A percentile compares a stretch with the other conserved stretches of the same genome.
Evolutionary conservation across 495 filamentous ascomycete genomes (phyloP).

Genomic region (Penicillium argentinense): DNA sequence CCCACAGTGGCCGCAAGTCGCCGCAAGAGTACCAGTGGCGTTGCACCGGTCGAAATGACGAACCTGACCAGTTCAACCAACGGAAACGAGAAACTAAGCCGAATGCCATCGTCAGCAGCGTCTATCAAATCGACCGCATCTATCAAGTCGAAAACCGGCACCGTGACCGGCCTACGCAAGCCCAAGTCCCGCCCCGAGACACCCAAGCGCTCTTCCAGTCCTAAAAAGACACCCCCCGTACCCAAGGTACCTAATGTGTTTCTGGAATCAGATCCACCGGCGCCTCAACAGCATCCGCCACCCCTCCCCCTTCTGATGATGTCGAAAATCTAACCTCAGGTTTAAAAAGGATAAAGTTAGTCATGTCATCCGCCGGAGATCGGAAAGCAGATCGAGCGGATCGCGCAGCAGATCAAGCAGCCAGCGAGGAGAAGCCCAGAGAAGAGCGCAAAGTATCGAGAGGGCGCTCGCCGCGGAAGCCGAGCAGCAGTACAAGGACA

Average conservation of each 20-base stretch:
- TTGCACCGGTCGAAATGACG: slow-evolving; percentile 9
- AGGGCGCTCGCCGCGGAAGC: slow-evolving; percentile 23
- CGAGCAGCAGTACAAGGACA: slow-evolving; percentile 9
- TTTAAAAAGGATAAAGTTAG: slow-evolving; percentile 75
- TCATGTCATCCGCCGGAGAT: slow-evolving; percentile 68
- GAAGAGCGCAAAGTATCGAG: slow-evolving; percentile 31
- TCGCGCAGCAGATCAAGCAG: slow-evolving; percentile 70
- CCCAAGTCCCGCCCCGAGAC: slow-evolving; percentile 48
- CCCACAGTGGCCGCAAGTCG: slow-evolving; percentile 33
- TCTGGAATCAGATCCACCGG: slow-evolving; percentile 7
- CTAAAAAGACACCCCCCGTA: slow-evolving; percentile 47
- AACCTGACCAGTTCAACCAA: not conserved
- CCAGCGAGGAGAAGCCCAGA: slow-evolving; percentile 46
- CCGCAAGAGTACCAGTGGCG: slow-evolving; percentile 33
- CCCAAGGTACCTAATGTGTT: slow-evolving; percentile 42
- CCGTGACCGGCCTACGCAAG: slow-evolving; percentile 31
- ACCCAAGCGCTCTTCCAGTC: slow-evolving; percentile 39
- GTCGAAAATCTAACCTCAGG: slow-evolving; percentile 66
- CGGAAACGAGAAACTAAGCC: not conserved
- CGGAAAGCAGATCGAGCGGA: too few species aligned
- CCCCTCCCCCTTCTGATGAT: slow-evolving; percentile 35
- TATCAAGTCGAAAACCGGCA: not conserved
- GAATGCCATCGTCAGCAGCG: slow-evolving; percentile 17
- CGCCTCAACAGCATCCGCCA: too few species aligned
- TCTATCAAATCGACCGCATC: slow-evolving; percentile 15